A percentile compares a stretch with the other conserved stretches of the same genome.
Conservation (phyloP, 2,329 filamentous ascomycete genomes). For the Purpureocillium lavendulum region DNA sequence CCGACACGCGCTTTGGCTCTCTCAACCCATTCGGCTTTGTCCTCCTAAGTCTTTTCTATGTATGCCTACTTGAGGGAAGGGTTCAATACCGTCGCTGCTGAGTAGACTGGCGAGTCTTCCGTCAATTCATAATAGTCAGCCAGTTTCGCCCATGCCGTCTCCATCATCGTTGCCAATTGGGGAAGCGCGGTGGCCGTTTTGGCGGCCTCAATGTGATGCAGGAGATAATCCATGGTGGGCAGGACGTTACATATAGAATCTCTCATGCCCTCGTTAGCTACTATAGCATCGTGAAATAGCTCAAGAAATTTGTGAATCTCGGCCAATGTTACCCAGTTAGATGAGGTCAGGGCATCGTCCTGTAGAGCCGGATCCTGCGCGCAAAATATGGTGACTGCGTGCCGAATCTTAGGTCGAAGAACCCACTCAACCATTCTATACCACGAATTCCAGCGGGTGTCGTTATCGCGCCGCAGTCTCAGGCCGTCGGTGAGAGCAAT, state of each 20-base stretch:
- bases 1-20: no score
- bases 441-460: constrained; percentile 1
- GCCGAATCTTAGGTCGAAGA: no score
- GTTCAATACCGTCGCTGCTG: no score
- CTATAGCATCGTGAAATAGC: constrained; percentile 3
- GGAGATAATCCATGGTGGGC: constrained; percentile 4
- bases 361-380: constrained; percentile 1
- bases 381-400: neutral
- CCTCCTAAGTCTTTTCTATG: no score
- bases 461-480: neutral
- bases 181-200: constrained; percentile 1
- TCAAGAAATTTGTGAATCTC: constrained; percentile 4
- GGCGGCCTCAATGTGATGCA: constrained; percentile 5
- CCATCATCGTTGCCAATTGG: constrained; percentile 5
- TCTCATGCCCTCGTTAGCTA: constrained; percentile 2
- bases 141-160: constrained; percentile 6
- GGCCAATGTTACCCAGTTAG: constrained; percentile 1
- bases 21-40: no score
- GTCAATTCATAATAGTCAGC: no score
- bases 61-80: no score
- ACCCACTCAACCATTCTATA: neutral
- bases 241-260: constrained; percentile 2
- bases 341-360: constrained; percentile 1
- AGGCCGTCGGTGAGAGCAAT: neutral
- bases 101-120: no score